A percentile compares a stretch with the other conserved stretches of the same genome.
These are phyloP conservation scores for Kockiozyma suomiensis DNA, from an alignment of 805 yeast genomes.

Conservation along the genomic window DNA sequence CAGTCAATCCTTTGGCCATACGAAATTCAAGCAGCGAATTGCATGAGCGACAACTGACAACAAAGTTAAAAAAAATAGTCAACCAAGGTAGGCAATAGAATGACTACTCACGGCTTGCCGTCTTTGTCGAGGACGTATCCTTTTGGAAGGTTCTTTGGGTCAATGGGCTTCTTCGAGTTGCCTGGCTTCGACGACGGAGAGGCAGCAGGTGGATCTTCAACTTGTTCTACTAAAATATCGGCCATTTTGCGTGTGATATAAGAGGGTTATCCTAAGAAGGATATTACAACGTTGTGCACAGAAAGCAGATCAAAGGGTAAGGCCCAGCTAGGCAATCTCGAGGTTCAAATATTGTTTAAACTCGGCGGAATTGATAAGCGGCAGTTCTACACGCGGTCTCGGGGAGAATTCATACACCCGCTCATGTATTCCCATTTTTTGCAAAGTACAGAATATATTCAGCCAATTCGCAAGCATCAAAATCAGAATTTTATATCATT, in stretches of 20 bases:
- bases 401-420: neutral
- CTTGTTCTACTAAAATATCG: conserved; percentile 28
- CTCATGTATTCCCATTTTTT: no score
- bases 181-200: conserved; percentile 17
- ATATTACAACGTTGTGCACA: no score
- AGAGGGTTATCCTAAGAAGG: no score
- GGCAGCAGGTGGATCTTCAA: conserved; percentile 14
- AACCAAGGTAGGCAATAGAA: neutral
- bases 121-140: conserved; percentile 69
- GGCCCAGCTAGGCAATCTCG: no score
- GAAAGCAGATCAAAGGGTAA: no score
- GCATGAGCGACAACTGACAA: conserved; percentile 79
- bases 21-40: conserved; percentile 80
- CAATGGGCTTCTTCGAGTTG: conserved; percentile 5
- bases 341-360: neutral
- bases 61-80: neutral
- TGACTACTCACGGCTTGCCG: conserved; percentile 81
- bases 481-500: no score
- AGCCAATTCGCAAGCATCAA: no score
- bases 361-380: neutral
- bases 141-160: conserved; percentile 20
- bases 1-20: conserved; percentile 50
- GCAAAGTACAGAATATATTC: no score
- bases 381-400: neutral
- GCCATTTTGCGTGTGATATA: conserved; percentile 10